These are phyloP conservation scores for Fusarium sp. DNA, from an alignment of 2,329 filamentous ascomycete genomes.

Conservation along the genomic window DNA sequence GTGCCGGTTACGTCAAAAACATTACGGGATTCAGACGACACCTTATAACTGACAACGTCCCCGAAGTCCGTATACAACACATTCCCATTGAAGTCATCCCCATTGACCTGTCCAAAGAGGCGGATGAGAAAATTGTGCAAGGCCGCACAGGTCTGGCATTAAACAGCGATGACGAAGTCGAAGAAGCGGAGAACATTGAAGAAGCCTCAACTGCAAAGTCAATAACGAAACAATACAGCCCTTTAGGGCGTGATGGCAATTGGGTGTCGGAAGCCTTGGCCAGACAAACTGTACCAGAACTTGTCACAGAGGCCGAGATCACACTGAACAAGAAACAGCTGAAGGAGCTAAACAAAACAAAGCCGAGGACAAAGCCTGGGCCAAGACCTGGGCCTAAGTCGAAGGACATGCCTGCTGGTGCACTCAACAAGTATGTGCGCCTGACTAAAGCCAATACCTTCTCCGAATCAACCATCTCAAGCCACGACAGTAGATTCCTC, in stretches of 20 bases:
- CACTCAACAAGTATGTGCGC: slow-evolving; percentile 60
- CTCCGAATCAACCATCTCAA: slow-evolving; percentile 1
- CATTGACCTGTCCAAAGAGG: slow-evolving; percentile 81
- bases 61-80: slow-evolving; percentile 85
- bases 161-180: slow-evolving; percentile 77
- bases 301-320: slow-evolving; percentile 51
- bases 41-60: slow-evolving; percentile 79
- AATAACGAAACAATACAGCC: slow-evolving; percentile 68
- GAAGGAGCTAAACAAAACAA: slow-evolving; percentile 29
- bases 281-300: slow-evolving; percentile 45
- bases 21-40: slow-evolving; percentile 80
- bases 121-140: slow-evolving; percentile 70
- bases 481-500: slow-evolving; percentile 13
- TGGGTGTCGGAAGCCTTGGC: slow-evolving; percentile 59
- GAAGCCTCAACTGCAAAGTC: slow-evolving; percentile 4
- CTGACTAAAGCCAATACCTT: slow-evolving; percentile 55
- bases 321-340: slow-evolving; percentile 18
- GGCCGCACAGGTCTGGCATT: slow-evolving; percentile 70
- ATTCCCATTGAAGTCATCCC: slow-evolving; percentile 83
- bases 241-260: slow-evolving; percentile 67
- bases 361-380: slow-evolving; percentile 31
- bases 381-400: slow-evolving; percentile 9
- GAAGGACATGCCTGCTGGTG: slow-evolving; percentile 47
- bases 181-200: slow-evolving; percentile 55
- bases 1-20: slow-evolving; percentile 71